Evolutionary conservation across 202 grass and related monocot species (phyloP), one percentile per base, ranked within the genome.

Genomic region (Hordeum pubiflorum): DNA sequence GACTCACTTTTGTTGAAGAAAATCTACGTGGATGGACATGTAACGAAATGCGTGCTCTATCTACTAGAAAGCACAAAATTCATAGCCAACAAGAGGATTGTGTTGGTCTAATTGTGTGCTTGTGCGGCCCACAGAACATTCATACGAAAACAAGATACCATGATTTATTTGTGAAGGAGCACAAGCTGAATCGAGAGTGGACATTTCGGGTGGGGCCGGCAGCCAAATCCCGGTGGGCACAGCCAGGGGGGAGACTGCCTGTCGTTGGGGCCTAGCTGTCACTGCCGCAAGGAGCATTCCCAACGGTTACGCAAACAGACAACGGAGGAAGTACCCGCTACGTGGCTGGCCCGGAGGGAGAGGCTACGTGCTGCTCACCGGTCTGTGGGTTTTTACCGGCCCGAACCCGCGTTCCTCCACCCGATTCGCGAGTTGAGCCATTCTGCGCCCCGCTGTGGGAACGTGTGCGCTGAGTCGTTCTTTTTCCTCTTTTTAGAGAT

Each of bases 271-370:
- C 63, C 74, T 58, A 63, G 62, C 77, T 88, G 81, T 63, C 86
- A 88, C 63, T 81, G 63, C 72, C 26, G 57, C 71, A 36, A 64
- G 63, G 63, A 81, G 82, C 72, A 72, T 85, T 89, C 64, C 78
- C 10, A 71, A 72, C 82, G 80, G 71, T 64, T 56, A 8, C 24
- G 18, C 62, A 43, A 69, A 24, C 76, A 32, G 76, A 81, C 87
- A 72, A 43, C 1, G 55, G 7, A 18, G 57, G 20, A 48, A 22
- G n/a, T 69, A 70, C 10, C 12, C 3, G 6, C n/a, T 68, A 40
- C 65, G n/a, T 11, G 38, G 10, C 73, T 58, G 20, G 33, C 9
- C 20, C 20, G 3, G 10, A 14, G n/a, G 6, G 20, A 39, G 54
- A 22, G 17, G 2, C 62, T 3, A 20, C 3, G 5, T 67, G 44